Base-by-base conservation (phyloP, 169 alveolate genomes). In the Eimeria necatrix region DNA sequence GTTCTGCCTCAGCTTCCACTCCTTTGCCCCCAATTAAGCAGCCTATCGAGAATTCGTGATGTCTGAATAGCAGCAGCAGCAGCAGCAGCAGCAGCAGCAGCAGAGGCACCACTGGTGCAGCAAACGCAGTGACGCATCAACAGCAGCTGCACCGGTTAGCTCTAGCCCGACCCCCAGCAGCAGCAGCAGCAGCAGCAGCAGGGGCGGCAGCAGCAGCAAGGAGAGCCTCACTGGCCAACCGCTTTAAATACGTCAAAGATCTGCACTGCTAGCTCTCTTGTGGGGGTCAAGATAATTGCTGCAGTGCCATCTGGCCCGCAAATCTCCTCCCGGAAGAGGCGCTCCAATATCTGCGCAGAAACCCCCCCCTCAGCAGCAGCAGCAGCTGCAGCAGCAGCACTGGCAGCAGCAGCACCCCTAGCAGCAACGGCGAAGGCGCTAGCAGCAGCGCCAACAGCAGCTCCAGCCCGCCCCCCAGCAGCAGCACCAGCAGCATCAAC, bases 21-120 rank as follows among this genome's bases (percentile, higher is more conserved):
- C 97, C 97, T 94, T 98, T 98, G 16, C 99, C 99, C 24, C 99
- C 99, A 41, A 98, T 98, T 48, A 98, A 95, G 78, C 99, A 96
- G 4, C 99, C 99, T 4, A 98, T 99, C 4, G 99, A 97, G 86
- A 98, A 95, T 71, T 97, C 97, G 96, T 98, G 99, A 60, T 97
- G 92, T 88, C 95, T 95, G 59, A 78, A 93, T 92, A 84, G 95
- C 97, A 93, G 83, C 83, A 71, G 83, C 83, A 41, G 83, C 83
- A 71, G 81, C 81, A 71, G 52, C 81, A 71, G 20, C 52, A 71
- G 53, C 56, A 41, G 83, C 52, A 71, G 83, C 83, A 71, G 80
- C 22, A 20, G 32, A 6, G 8, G 26, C 56, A 41, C 22, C 83
- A 71, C 56, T 32, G 83, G 24, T 9, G n/a, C 52, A 32, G 24